These are phyloP conservation scores for Calonectria pseudoturangicola DNA, from an alignment of 2,329 filamentous ascomycete species.

Conservation along the genomic window DNA sequence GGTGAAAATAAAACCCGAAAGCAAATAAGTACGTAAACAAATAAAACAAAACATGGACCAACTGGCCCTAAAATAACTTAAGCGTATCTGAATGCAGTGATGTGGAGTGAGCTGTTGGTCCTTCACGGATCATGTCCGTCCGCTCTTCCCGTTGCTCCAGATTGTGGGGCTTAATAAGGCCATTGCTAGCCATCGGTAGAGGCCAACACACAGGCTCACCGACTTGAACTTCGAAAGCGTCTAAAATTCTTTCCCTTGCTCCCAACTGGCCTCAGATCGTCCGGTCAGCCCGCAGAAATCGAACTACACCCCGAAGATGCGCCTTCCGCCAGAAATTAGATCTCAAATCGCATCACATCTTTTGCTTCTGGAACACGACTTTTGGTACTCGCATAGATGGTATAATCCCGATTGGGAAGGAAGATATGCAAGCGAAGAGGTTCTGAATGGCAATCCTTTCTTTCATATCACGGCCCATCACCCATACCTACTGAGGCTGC, in stretches of 20 bases:
- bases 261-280: background rate
- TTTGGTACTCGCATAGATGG: background rate
- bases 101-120: too few species aligned
- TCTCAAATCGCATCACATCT: background rate
- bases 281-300: background rate
- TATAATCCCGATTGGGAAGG: background rate
- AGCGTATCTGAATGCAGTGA: too few species aligned
- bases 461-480: background rate
- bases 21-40: too few species aligned
- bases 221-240: too few species aligned
- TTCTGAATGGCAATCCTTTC: background rate
- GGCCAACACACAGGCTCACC: too few species aligned
- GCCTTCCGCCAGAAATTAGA: background rate
- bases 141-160: too few species aligned
- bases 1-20: too few species aligned
- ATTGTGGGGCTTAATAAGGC: too few species aligned
- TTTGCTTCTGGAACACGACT: background rate
- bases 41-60: too few species aligned
- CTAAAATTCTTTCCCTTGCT: background rate
- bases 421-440: background rate
- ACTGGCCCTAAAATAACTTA: too few species aligned
- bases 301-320: background rate
- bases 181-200: too few species aligned
- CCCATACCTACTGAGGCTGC: background rate
- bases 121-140: too few species aligned